Base-by-base conservation (phyloP, 352 stramenopile genomes). In the Pythium rishiriense region DNA sequence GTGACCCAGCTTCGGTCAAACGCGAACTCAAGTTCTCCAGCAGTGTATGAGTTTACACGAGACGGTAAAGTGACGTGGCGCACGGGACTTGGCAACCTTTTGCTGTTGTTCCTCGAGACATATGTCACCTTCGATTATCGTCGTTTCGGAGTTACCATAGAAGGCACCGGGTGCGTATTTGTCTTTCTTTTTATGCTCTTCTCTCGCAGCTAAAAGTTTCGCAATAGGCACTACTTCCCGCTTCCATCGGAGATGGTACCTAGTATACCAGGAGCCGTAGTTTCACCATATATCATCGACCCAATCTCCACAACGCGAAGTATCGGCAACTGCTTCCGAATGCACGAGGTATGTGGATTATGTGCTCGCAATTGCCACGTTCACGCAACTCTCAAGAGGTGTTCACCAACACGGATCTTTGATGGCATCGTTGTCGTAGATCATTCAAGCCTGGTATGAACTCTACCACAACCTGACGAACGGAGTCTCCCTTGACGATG, bases 81-180 rank as follows among this genome's bases (percentile, higher is more conserved):
- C 47, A 87, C 83, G 31, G 74, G 79, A 24, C 79, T 95, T n/a
- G 85, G 81, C 24, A 88, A 79, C 52, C 54, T 95, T 24, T 10
- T 93, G 48, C 68, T 93, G 55, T 71, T 92, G 7, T 95, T 93
- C 53, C 58, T 95, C 41, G 87, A 95, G 72, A 93, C 84, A 14
- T 92, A 93, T 60, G 81, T 90, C 43, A 88, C 79, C 11, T 93
- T 95, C 58, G 87, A 95, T 52, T 95, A 91, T 70, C 77, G 70
- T n/a, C 75, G 68, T 3, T 95, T 90, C 61, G 87, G 87, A 24
- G 83, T 95, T 46, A 87, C 81, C 8, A 84, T 92, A 42, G 72
- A 81, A n/a, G 74, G 83, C 35, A 70, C 73, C 73, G 86, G 86
- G 86, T 95, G 70, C 24, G 77, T 70, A 14, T 31, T 11, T 47